phyloP scores from a whole-genome alignment of 2,329 filamentous ascomycete species.

The Beauveria asiatica region DNA sequence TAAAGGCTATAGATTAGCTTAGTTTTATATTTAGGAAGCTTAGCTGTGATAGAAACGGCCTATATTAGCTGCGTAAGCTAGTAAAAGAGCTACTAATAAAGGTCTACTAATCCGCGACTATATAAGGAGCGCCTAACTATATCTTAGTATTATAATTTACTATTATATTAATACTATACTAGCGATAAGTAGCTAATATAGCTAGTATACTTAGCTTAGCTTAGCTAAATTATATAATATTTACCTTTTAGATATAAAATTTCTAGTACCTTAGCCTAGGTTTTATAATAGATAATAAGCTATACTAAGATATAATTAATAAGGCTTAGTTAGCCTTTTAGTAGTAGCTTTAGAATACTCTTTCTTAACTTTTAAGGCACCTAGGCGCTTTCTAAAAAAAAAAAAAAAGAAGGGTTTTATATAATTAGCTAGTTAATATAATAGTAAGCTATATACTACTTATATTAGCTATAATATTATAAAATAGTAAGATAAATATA shows the following conservation, averaged over 20 bases:
- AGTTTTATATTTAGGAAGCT: background rate
- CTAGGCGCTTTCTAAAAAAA: background rate
- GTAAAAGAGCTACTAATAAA: conserved; percentile 1
- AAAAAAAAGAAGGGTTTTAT: background rate
- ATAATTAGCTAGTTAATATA: too few relatives aligned
- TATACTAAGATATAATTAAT: background rate
- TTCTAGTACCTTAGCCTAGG: background rate
- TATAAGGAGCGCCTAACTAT: background rate
- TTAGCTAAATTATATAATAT: background rate
- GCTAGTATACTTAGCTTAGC: background rate
- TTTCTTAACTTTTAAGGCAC: background rate
- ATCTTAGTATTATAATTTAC: background rate
- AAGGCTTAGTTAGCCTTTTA: background rate
- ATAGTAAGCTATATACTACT: too few relatives aligned
- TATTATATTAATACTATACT: background rate
- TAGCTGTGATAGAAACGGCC: background rate
- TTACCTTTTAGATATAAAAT: background rate
- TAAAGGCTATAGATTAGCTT: background rate
- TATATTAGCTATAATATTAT: too few relatives aligned
- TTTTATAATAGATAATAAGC: background rate
- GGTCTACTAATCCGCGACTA: background rate
- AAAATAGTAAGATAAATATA: too few relatives aligned
- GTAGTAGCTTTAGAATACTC: background rate
- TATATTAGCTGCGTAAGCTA: background rate
- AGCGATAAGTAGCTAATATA: background rate